Conservation (phyloP, 768 basidiomycete genomes). For the Trametes cingulata region DNA sequence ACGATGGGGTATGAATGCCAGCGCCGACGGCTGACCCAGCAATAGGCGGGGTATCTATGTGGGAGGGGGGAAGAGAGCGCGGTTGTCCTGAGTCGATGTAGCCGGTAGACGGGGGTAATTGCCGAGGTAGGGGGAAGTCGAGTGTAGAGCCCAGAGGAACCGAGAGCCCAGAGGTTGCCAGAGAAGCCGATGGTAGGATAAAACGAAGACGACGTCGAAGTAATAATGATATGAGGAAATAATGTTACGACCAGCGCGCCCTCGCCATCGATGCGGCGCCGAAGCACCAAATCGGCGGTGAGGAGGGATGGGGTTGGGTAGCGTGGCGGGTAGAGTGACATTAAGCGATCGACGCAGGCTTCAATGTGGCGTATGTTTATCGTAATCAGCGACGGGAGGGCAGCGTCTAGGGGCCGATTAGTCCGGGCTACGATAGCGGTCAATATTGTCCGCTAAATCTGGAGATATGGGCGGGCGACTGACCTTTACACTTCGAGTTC, state of each 20-base stretch:
- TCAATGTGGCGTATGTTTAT: conserved; percentile 29
- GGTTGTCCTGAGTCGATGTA: conserved; percentile 39
- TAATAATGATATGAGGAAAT: conserved; percentile 43
- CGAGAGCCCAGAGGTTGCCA: background rate
- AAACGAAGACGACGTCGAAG: conserved; percentile 39
- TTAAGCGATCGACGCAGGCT: conserved; percentile 34
- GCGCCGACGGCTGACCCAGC: conserved; percentile 37
- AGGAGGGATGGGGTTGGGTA: conserved; percentile 27
- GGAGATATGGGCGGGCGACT: conserved; percentile 21
- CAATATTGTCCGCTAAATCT: background rate
- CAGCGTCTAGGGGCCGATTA: conserved; percentile 41
- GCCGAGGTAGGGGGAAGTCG: conserved; percentile 18
- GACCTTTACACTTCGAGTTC: conserved; percentile 44
- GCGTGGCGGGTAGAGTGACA: conserved; percentile 24
- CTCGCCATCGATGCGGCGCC: background rate
- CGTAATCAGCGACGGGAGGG: conserved; percentile 29
- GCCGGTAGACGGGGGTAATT: conserved; percentile 36
- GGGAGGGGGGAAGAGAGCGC: conserved; percentile 23
- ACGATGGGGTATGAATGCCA: conserved; percentile 51
- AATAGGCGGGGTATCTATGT: conserved; percentile 33
- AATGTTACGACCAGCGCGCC: conserved; percentile 19
- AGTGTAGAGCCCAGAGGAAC: conserved; percentile 20
- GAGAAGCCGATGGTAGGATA: conserved; percentile 11
- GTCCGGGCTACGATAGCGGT: conserved; percentile 34
- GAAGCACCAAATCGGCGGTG: conserved; percentile 23